Evolutionary conservation across 176 grass and related monocot species (phyloP).

Genomic region (Musa acuminata): DNA sequence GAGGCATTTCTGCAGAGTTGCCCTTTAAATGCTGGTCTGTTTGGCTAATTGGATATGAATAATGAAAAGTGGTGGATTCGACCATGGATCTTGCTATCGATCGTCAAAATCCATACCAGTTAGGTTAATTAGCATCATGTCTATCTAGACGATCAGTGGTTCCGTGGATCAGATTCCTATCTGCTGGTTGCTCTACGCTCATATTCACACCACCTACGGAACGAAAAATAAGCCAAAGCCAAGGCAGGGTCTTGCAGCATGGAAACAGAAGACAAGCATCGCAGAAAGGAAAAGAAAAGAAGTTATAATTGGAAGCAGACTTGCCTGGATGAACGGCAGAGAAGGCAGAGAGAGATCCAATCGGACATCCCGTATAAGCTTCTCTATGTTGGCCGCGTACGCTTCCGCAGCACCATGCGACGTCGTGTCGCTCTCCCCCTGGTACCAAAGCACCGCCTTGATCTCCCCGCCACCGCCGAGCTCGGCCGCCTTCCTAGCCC

Average conservation of each 20-base stretch:
- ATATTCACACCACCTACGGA: too few relatives aligned
- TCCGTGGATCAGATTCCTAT: too few relatives aligned
- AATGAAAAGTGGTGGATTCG: too few relatives aligned
- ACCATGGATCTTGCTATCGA: too few relatives aligned
- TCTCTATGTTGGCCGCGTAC: constrained; percentile 53
- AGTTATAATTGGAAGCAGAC: not conserved
- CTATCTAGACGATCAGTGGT: too few relatives aligned
- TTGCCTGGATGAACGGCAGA: constrained; percentile 86
- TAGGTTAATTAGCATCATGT: too few relatives aligned
- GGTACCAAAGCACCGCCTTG: constrained; percentile 80
- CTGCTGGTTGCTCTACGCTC: not conserved
- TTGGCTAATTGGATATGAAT: too few relatives aligned
- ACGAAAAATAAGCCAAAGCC: too few relatives aligned
- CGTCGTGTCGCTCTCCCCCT: constrained; percentile 72
- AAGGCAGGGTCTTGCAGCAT: not conserved
- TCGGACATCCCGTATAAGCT: constrained; percentile 47
- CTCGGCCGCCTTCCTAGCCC: constrained; percentile 35
- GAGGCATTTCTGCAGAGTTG: too few relatives aligned
- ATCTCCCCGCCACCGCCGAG: constrained; percentile 40
- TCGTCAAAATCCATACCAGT: too few relatives aligned
- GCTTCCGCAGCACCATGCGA: constrained; percentile 30
- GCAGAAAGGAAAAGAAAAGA: not conserved
- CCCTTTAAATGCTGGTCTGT: too few relatives aligned
- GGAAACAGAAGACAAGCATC: not conserved
- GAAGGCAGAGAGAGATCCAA: constrained; percentile 47